Conservation (phyloP, 1,284 basidiomycete species). For the Malassezia restricta region DNA sequence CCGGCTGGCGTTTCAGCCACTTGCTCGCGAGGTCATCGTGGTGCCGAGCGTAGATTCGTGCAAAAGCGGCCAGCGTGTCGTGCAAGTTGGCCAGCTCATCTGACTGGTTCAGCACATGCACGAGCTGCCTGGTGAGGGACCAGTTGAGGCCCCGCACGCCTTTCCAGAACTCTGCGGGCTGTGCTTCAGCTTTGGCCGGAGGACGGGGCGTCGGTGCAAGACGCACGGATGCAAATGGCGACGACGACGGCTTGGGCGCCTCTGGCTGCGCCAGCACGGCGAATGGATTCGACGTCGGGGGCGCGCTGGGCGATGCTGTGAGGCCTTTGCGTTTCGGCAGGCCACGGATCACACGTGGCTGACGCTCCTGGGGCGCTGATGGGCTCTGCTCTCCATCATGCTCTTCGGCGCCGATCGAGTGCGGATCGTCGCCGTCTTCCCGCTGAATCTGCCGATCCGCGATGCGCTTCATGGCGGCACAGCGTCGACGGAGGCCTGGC, state of each 20-base stretch:
- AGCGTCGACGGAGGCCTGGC: no score
- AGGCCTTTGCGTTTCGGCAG: slow-evolving; percentile 12
- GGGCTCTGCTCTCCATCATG: neutral
- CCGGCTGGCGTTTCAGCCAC: neutral
- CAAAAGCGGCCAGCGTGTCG: neutral
- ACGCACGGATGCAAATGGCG: neutral
- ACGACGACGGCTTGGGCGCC: neutral
- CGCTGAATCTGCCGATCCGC: slow-evolving; percentile 16
- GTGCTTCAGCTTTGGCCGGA: neutral
- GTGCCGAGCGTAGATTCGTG: neutral
- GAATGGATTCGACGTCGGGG: slow-evolving; percentile 5
- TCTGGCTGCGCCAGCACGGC: neutral
- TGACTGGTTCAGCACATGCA: slow-evolving; percentile 2
- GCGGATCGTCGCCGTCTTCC: slow-evolving; percentile 15
- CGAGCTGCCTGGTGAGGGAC: slow-evolving; percentile 5
- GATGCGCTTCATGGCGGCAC: slow-evolving; percentile 14
- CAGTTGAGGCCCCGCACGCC: slow-evolving; percentile 12
- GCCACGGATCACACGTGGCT: slow-evolving; percentile 10
- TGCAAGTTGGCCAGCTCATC: slow-evolving; percentile 7
- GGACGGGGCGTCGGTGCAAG: neutral
- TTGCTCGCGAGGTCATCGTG: neutral
- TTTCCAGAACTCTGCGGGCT: slow-evolving; percentile 2
- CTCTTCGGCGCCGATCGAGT: slow-evolving; percentile 2
- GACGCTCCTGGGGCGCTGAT: neutral
- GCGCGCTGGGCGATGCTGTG: neutral